Percentiles rank a stretch among this genome's conserved stretches.
Conservation (phyloP, 78 protist genomes). For the Paulinella micropora region DNA sequence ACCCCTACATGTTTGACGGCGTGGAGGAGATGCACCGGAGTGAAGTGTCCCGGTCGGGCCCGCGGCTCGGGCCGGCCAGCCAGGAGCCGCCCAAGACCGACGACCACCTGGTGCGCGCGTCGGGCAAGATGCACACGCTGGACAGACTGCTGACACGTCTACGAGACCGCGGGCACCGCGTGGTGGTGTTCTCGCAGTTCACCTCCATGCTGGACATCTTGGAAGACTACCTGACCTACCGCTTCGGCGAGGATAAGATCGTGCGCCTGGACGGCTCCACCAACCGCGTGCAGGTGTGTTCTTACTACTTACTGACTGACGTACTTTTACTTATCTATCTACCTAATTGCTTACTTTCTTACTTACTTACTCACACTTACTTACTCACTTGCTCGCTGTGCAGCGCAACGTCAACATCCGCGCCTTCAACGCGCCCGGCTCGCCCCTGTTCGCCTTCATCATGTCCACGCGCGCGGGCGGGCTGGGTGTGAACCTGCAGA, state of each 20-base stretch:
- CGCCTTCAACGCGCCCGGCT: slow-evolving; percentile 34
- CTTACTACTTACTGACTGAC: background rate
- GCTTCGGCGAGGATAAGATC: slow-evolving; percentile 20
- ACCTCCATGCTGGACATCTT: slow-evolving; percentile 66
- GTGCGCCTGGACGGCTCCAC: slow-evolving; percentile 42
- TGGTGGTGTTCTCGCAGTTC: slow-evolving; percentile 66
- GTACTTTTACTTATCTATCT: too few relatives aligned
- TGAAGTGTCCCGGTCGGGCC: background rate
- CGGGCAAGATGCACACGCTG: slow-evolving; percentile 69
- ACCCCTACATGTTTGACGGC: slow-evolving; percentile 53
- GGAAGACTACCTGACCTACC: slow-evolving; percentile 77
- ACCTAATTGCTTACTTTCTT: too few relatives aligned
- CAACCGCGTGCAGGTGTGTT: background rate
- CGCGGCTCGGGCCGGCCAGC: background rate
- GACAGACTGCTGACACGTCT: slow-evolving; percentile 63
- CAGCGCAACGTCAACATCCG: background rate
- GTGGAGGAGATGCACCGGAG: slow-evolving; percentile 26
- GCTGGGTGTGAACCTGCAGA: slow-evolving; percentile 73
- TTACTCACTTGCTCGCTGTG: too few relatives aligned
- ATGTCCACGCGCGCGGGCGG: slow-evolving; percentile 87
- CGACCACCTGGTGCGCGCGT: slow-evolving; percentile 10
- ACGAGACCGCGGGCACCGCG: slow-evolving; percentile 34
- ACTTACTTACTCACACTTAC: too few relatives aligned
- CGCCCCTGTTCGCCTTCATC: slow-evolving; percentile 59
- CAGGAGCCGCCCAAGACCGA: too few relatives aligned